phyloP scores from a whole-genome alignment of 179 eudicot species.

The Heliamphora pulchella region DNA sequence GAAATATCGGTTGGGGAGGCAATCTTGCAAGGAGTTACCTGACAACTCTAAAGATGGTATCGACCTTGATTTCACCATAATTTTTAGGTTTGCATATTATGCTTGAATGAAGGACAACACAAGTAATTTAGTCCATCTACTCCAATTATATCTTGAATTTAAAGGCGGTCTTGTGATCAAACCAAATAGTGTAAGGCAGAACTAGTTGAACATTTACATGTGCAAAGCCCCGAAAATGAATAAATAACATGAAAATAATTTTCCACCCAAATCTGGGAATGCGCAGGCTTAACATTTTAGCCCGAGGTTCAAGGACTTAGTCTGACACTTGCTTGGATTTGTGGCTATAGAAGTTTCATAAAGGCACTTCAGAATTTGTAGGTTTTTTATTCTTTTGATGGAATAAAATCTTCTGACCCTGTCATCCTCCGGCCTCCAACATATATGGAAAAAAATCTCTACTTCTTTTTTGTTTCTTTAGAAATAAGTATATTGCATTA shows the following conservation, averaged over 20 bases:
- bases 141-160: not conserved
- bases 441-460: not conserved
- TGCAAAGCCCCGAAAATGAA: not conserved
- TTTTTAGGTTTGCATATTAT: not conserved
- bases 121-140: not conserved
- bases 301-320: not conserved
- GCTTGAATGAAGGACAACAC: not conserved
- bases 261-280: not conserved
- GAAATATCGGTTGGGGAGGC: constrained; percentile 80
- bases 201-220: not conserved
- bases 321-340: not conserved
- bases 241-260: not conserved
- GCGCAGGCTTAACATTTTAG: not conserved
- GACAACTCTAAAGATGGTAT: constrained; percentile 77
- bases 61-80: constrained; percentile 1
- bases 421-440: not conserved
- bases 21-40: constrained; percentile 55
- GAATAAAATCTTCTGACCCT: not conserved
- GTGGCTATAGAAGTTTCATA: not conserved
- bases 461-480: too few relatives aligned
- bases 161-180: not conserved
- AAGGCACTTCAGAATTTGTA: not conserved
- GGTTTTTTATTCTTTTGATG: not conserved
- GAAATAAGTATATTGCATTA: too few relatives aligned
- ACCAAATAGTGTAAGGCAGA: not conserved